Evolutionary conservation across 768 basidiomycete species (phyloP).

Genomic region (Pleurotus platypus): DNA sequence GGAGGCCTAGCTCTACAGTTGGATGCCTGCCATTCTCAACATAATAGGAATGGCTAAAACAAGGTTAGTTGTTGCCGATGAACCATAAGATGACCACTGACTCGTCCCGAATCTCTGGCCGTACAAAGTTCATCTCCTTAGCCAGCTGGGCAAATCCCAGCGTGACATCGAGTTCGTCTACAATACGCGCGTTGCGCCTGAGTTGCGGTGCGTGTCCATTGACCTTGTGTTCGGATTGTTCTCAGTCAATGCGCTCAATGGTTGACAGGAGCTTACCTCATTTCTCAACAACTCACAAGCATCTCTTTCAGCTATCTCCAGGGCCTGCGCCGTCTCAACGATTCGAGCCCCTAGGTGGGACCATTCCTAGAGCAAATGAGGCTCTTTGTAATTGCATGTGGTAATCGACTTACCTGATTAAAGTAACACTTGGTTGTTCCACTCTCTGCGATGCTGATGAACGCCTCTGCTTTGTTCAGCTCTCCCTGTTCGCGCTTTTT

Average conservation of each 20-base stretch:
- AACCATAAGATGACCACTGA: conserved; percentile 28
- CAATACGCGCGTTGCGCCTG: conserved; percentile 69
- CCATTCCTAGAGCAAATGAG: conserved; percentile 53
- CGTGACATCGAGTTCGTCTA: conserved; percentile 87
- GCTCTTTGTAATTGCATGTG: background rate
- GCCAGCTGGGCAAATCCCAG: conserved; percentile 82
- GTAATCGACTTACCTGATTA: conserved; percentile 41
- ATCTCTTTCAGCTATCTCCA: conserved; percentile 61
- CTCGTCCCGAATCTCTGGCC: conserved; percentile 70
- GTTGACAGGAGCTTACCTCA: conserved; percentile 41
- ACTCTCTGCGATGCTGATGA: conserved; percentile 59
- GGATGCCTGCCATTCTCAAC: conserved; percentile 87
- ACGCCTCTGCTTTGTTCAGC: conserved; percentile 43
- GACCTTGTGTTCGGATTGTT: conserved; percentile 41
- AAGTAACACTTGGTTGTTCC: conserved; percentile 68
- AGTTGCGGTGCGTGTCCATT: conserved; percentile 51
- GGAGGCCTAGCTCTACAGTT: conserved; percentile 85
- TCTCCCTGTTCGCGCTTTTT: conserved; percentile 59
- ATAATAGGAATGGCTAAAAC: conserved; percentile 49
- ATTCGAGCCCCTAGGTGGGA: conserved; percentile 69
- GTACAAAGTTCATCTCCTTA: conserved; percentile 68
- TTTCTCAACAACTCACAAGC: conserved; percentile 68
- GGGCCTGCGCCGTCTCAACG: conserved; percentile 47
- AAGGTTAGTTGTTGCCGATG: no score
- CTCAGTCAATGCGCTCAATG: background rate